Base-by-base conservation (phyloP, 2,329 filamentous ascomycete genomes). In the Exophiala spinifera region DNA sequence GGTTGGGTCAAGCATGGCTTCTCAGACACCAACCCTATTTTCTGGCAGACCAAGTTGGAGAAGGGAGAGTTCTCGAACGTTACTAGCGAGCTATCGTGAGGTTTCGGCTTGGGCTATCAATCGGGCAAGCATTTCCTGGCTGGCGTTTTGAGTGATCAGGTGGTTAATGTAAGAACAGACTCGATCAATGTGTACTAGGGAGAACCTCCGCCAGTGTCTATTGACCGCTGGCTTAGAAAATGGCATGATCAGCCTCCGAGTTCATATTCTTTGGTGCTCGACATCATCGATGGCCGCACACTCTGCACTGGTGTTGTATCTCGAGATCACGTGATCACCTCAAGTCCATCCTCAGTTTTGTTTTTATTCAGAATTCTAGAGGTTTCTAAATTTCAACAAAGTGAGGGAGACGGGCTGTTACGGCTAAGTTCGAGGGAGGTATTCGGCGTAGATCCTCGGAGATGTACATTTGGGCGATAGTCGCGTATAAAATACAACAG, bases 1-100 rank as follows among this genome's bases (percentile, higher is more conserved):
- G 94, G 94, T 66, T 99, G 94, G 94, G 91, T 95, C 68, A 96
- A 95, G 83, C 92, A 97, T 70, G 94, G 94, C 60, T 99, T 99
- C 82, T 91, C 80, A 64, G 94, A 99, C 74, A 97, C 92, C 65
- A 96, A 97, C 79, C 92, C 92, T 42, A 95, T 97, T 70, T 99
- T 99, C 86, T 99, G 94, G 94, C 88, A 95, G 81, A 96, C 91
- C 46, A 99, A 99, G 85, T 76, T 99, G 69, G 88, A 96, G 73
- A 95, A 95, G 84, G 91, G 91, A 73, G 94, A 99, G 79, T 99
- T 99, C 74, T 92, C 87, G 61, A 96, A 96, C 72, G 91, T 96
- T 50, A 95, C 89, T 10, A 62, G 60, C 42, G 53, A 60, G 44
- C 48, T 62, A 17, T 39, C 31, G n/a, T 60, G 46, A 56, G 34